A percentile compares a stretch with the other conserved stretches of the same genome.
phyloP scores from a whole-genome alignment of 1,284 basidiomycete species.

The Heterobasidion annosum region DNA sequence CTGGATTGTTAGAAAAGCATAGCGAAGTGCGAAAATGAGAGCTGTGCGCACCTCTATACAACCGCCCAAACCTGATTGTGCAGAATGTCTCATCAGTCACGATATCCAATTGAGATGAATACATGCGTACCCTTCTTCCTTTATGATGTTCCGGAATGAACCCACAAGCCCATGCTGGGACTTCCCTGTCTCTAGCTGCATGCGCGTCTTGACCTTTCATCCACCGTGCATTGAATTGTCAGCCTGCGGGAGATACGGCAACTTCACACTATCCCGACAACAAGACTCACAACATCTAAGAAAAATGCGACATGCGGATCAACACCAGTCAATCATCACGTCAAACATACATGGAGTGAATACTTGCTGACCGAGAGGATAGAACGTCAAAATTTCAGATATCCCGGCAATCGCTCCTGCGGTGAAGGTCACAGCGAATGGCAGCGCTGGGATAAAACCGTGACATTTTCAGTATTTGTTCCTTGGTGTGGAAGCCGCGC shows the following conservation, averaged over 20 bases:
- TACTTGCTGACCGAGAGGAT: constrained; percentile 71
- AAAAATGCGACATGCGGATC: constrained; percentile 1
- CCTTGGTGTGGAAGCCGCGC: background rate
- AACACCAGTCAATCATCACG: background rate
- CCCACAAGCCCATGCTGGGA: constrained; percentile 73
- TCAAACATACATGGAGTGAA: background rate
- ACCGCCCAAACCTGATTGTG: constrained; percentile 53
- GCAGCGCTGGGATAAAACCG: constrained; percentile 48
- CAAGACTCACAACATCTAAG: constrained; percentile 23
- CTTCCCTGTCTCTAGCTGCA: constrained; percentile 90
- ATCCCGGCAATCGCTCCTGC: constrained; percentile 87
- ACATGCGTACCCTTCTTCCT: constrained; percentile 70
- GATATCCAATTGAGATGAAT: no score
- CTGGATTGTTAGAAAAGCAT: background rate
- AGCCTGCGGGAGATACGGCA: background rate
- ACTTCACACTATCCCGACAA: background rate
- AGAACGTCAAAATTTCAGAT: constrained; percentile 88
- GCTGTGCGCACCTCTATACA: constrained; percentile 69
- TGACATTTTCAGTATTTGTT: background rate
- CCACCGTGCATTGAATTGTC: constrained; percentile 1
- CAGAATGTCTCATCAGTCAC: background rate
- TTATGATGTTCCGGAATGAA: constrained; percentile 69
- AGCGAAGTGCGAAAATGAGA: background rate
- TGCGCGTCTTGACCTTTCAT: constrained; percentile 87
- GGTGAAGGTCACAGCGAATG: constrained; percentile 81